Conservation (phyloP, 2,329 filamentous ascomycete species). For the Triangularia setosa region DNA sequence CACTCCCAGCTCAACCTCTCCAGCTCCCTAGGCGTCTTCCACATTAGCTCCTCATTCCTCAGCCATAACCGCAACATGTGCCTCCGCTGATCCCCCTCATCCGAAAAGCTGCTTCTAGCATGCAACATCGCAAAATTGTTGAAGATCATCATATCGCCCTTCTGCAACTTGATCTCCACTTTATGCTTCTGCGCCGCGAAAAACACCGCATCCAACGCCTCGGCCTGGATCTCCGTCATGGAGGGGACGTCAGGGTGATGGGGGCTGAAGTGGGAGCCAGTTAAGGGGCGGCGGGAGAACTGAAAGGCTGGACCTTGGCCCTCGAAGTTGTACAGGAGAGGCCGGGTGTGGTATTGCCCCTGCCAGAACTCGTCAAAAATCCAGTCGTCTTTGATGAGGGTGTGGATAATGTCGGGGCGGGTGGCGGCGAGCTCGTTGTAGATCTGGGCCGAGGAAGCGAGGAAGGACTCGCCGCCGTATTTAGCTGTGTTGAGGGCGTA, state of each 20-base stretch:
- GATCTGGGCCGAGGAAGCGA: constrained; percentile 23
- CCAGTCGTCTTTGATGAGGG: constrained; percentile 23
- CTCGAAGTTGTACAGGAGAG: constrained; percentile 21
- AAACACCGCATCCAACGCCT: constrained; percentile 25
- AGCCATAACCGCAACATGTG: constrained; percentile 27
- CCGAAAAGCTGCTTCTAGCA: constrained; percentile 21
- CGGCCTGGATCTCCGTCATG: constrained; percentile 25
- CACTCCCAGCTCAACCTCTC: constrained; percentile 21
- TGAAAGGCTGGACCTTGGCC: constrained; percentile 23
- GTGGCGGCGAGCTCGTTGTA: constrained; percentile 25
- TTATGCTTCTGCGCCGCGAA: constrained; percentile 21
- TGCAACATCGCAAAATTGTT: constrained; percentile 28
- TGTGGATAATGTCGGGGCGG: constrained; percentile 23
- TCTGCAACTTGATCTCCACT: constrained; percentile 13
- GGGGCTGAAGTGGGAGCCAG: constrained; percentile 22
- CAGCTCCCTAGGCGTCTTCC: constrained; percentile 15
- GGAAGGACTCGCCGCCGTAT: constrained; percentile 21
- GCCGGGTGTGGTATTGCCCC: constrained; percentile 22
- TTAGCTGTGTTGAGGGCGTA: constrained; percentile 22
- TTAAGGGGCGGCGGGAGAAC: constrained; percentile 26
- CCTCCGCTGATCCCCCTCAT: constrained; percentile 10
- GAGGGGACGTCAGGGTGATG: constrained; percentile 23
- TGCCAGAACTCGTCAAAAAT: constrained; percentile 25
- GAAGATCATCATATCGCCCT: constrained; percentile 23
- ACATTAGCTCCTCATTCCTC: constrained; percentile 18